Evolutionary conservation across 2,329 filamentous ascomycete species (phyloP).

Genomic region (Chaetomium sp.): DNA sequence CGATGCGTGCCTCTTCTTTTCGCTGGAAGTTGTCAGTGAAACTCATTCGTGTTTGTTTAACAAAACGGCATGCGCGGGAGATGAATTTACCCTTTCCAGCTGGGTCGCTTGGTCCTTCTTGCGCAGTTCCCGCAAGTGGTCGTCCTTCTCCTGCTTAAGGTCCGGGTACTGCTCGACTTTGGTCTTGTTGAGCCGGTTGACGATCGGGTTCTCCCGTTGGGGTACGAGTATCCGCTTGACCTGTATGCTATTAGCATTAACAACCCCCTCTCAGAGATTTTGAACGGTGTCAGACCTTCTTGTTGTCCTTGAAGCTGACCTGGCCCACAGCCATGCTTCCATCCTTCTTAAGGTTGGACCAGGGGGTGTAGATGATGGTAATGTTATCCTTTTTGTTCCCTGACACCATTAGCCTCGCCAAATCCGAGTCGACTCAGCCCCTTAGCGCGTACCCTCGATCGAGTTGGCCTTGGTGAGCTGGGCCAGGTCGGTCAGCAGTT

Average conservation of each 20-base stretch:
- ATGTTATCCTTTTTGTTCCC: constrained; percentile 99
- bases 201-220: constrained; percentile 76
- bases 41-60: not conserved
- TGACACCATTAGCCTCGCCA: constrained; percentile 29
- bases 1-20: constrained; percentile 67
- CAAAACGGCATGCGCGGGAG: not conserved
- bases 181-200: constrained; percentile 98
- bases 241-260: constrained; percentile 28
- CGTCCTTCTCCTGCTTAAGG: constrained; percentile 73
- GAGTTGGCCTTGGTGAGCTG: constrained; percentile 98
- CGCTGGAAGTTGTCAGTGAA: constrained; percentile 44
- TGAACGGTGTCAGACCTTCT: constrained; percentile 39
- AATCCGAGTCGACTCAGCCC: not conserved
- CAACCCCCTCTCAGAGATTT: not conserved
- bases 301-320: constrained; percentile 86
- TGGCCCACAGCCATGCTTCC: constrained; percentile 94
- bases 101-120: constrained; percentile 60
- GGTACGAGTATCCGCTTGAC: constrained; percentile 78
- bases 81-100: constrained; percentile 49
- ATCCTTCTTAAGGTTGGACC: constrained; percentile 90
- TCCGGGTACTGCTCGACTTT: constrained; percentile 83
- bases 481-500: constrained; percentile 79
- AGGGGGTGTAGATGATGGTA: constrained; percentile 94
- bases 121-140: constrained; percentile 63
- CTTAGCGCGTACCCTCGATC: constrained; percentile 64